These are phyloP conservation scores for Bipolaris victoriae DNA, from an alignment of 2,329 filamentous ascomycete genomes.

Conservation along the genomic window DNA sequence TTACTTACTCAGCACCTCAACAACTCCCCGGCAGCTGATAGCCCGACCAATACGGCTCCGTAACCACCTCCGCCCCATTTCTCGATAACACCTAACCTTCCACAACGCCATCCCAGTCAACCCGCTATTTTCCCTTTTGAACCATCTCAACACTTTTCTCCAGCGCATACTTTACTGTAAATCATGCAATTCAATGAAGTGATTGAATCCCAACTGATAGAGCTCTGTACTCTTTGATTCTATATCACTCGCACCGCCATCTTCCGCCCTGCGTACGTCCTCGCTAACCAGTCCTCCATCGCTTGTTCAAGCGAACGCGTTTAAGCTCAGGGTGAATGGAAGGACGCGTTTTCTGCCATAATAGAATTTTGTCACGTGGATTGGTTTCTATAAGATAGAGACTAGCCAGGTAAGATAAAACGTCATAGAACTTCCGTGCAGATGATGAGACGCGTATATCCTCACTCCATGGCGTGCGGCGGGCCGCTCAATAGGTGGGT, in stretches of 20 bases:
- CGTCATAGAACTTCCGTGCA: conserved; percentile 7
- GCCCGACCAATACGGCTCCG: conserved; percentile 2
- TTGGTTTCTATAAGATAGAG: too few relatives aligned
- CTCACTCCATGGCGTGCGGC: conserved; percentile 12
- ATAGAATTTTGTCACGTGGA: too few relatives aligned
- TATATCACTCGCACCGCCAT: too few relatives aligned
- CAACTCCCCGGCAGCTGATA: neutral
- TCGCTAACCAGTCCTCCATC: too few relatives aligned
- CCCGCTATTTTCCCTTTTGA: conserved; percentile 12
- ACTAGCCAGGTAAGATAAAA: conserved; percentile 1
- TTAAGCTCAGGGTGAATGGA: too few relatives aligned
- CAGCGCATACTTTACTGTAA: conserved; percentile 4
- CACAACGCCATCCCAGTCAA: conserved; percentile 12
- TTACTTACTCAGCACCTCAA: neutral
- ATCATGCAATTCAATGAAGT: too few relatives aligned
- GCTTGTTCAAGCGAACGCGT: too few relatives aligned
- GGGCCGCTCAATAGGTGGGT: neutral
- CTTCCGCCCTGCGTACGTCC: too few relatives aligned
- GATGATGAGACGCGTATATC: conserved; percentile 9
- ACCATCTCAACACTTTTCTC: conserved; percentile 16
- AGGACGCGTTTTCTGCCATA: too few relatives aligned
- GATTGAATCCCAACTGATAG: too few relatives aligned
- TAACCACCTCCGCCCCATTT: conserved; percentile 3
- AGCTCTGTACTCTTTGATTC: too few relatives aligned
- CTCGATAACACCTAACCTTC: conserved; percentile 1